These are phyloP conservation scores for Dioscorea zingiberensis DNA, from an alignment of 106 monocot genomes.

Conservation along the genomic window DNA sequence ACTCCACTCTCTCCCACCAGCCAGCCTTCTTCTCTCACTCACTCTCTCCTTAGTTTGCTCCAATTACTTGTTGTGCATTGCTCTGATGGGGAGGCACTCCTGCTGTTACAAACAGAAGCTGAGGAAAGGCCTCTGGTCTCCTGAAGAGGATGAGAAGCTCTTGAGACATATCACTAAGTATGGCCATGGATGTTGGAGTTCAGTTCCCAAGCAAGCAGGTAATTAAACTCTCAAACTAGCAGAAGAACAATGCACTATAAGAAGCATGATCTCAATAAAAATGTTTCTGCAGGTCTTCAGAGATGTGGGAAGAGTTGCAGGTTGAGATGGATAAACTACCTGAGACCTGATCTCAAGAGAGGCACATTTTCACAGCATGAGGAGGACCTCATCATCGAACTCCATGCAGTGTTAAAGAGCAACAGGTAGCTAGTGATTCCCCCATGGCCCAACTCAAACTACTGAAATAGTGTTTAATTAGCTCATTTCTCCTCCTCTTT, in stretches of 20 bases:
- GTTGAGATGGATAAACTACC: slow-evolving; percentile 46
- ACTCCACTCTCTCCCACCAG: not conserved
- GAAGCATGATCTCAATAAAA: not conserved
- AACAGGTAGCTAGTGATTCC: too few relatives aligned
- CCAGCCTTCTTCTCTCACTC: not conserved
- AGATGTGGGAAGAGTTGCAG: slow-evolving; percentile 48
- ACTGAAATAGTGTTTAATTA: too few relatives aligned
- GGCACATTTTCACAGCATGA: slow-evolving; percentile 52
- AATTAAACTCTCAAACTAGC: not conserved
- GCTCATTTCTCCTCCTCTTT: too few relatives aligned
- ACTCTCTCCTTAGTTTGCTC: slow-evolving; percentile 8
- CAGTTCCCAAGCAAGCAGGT: slow-evolving; percentile 48
- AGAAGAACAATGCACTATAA: slow-evolving; percentile 7
- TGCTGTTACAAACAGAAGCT: slow-evolving; percentile 43
- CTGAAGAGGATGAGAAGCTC: slow-evolving; percentile 42
- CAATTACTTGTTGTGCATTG: not conserved
- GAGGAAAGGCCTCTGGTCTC: slow-evolving; percentile 40
- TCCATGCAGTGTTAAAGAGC: slow-evolving; percentile 46
- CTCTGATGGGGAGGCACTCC: slow-evolving; percentile 33
- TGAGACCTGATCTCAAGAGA: slow-evolving; percentile 35
- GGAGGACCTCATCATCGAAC: slow-evolving; percentile 45
- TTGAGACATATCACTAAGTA: slow-evolving; percentile 26
- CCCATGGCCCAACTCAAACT: not conserved
- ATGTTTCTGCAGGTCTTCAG: slow-evolving; percentile 36
- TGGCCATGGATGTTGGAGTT: slow-evolving; percentile 42